Base-by-base conservation (phyloP, 805 yeast genomes). In the Soucietia sequanensis region DNA sequence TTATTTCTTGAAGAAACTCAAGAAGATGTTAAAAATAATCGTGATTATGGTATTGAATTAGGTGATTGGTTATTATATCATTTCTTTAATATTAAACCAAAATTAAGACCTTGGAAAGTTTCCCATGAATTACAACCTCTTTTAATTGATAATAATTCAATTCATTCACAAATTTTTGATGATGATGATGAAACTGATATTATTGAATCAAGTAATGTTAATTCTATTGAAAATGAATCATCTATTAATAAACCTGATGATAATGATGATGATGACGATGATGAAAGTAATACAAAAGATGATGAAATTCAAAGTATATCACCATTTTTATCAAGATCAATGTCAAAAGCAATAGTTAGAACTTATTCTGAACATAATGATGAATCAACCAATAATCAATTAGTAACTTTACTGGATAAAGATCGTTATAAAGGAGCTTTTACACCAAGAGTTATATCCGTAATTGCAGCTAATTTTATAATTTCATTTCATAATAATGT, bases 1-100 rank as follows among this genome's bases (percentile, higher is more conserved):
- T 46, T 66, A 15, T 65, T 65, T 38, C 42, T 66, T 17, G 69
- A 66, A 38, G 72, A 66, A 37, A 60, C 71, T 5, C 63, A 63
- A 34, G 45, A 44, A 17, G 43, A 41, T 9, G 43, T 29, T 18
- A 50, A 47, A 33, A 38, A 47, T n/a, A 42, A 44, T 18, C 46
- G 57, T 26, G 65, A 62, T 38, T 39, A 42, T 24, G 70, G 68
- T 8, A 31, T 60, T 8, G 70, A 65, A 12, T 29, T 65, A 11
- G 72, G 72, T n/a, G 71, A 66, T 41, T 37, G 38, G 24, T 36
- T 64, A 4, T 38, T 60, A 14, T 32, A 45, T 5, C 36, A 33
- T 13, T 16, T 29, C 8, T 33, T 63, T 4, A 69, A 69, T 7
- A 44, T 47, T 33, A 24, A 43, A 16, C 41, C 52, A 5, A 61